Conservation (phyloP, 352 stramenopile species). For the Phytophthora constricta region DNA sequence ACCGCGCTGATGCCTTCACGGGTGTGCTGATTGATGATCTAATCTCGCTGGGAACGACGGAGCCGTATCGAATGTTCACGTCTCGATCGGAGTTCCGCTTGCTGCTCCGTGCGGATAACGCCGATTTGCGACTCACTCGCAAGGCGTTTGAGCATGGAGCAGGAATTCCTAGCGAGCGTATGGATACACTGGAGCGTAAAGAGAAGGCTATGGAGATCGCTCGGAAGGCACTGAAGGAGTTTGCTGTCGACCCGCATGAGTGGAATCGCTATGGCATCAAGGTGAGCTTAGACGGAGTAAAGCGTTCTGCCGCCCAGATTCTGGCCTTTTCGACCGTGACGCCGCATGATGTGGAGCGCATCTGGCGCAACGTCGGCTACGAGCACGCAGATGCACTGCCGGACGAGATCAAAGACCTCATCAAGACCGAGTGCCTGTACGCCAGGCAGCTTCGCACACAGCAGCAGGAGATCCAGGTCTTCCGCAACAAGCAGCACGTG, state of each 20-base stretch:
- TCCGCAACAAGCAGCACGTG: slow-evolving; percentile 93
- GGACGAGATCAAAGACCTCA: slow-evolving; percentile 50
- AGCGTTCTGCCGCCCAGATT: slow-evolving; percentile 79
- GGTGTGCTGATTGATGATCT: slow-evolving; percentile 99
- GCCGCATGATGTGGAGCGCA: slow-evolving; percentile 59
- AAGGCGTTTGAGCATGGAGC: slow-evolving; percentile 89
- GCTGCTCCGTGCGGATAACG: slow-evolving; percentile 94
- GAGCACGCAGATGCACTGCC: slow-evolving; percentile 56
- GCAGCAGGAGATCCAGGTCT: slow-evolving; percentile 96
- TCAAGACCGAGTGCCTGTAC: slow-evolving; percentile 94
- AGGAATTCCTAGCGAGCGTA: slow-evolving; percentile 71
- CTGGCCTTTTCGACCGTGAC: slow-evolving; percentile 74
- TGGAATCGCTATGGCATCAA: slow-evolving; percentile 87
- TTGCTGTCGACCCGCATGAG: slow-evolving; percentile 77
- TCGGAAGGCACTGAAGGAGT: slow-evolving; percentile 58
- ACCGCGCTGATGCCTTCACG: slow-evolving; percentile 95
- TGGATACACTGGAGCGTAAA: slow-evolving; percentile 86
- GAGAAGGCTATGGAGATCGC: slow-evolving; percentile 77
- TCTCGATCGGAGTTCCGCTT: slow-evolving; percentile 94
- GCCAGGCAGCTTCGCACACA: slow-evolving; percentile 93
- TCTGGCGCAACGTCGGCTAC: slow-evolving; percentile 61
- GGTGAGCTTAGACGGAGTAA: slow-evolving; percentile 76
- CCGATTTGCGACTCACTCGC: slow-evolving; percentile 96
- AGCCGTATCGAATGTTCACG: slow-evolving; percentile 99
- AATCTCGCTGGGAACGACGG: slow-evolving; percentile 94